A percentile compares a stretch with the other conserved stretches of the same genome.
Evolutionary conservation across 129 eudicot genomes (phyloP).

Genomic region (Flaveria robusta): DNA sequence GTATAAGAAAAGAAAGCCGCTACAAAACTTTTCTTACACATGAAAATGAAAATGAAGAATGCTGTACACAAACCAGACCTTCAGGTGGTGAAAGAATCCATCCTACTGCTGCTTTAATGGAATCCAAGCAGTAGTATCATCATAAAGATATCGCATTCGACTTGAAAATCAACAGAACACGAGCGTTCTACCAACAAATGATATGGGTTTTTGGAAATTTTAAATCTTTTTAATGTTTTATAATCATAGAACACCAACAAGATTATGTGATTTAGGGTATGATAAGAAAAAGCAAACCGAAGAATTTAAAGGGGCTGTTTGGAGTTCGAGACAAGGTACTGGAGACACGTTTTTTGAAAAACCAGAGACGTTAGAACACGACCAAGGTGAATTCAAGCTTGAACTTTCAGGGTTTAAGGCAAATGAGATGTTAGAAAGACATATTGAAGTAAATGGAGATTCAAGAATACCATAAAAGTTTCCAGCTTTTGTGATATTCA

Average conservation of each 20-base stretch:
- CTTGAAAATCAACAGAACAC: slow-evolving; percentile 39
- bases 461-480: slow-evolving; percentile 55
- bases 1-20: slow-evolving; percentile 47
- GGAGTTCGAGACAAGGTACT: slow-evolving; percentile 75
- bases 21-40: slow-evolving; percentile 92
- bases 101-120: slow-evolving; percentile 8
- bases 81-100: slow-evolving; percentile 26
- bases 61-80: slow-evolving; percentile 74
- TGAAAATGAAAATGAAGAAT: slow-evolving; percentile 47
- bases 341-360: slow-evolving; percentile 61
- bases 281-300: slow-evolving; percentile 40
- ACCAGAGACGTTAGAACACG: slow-evolving; percentile 70
- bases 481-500: slow-evolving; percentile 59
- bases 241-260: slow-evolving; percentile 46
- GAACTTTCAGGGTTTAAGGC: slow-evolving; percentile 35
- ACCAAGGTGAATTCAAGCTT: slow-evolving; percentile 49
- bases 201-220: slow-evolving; percentile 23
- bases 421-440: slow-evolving; percentile 59
- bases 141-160: slow-evolving; percentile 32
- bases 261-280: slow-evolving; percentile 31
- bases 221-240: not conserved
- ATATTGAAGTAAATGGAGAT: slow-evolving; percentile 70
- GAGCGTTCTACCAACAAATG: slow-evolving; percentile 43
- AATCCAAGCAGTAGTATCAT: slow-evolving; percentile 24
- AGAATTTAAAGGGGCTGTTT: slow-evolving; percentile 34